Evolutionary conservation across 1,139 yeast species (phyloP).

Genomic region (Hansenula lynferdii): DNA sequence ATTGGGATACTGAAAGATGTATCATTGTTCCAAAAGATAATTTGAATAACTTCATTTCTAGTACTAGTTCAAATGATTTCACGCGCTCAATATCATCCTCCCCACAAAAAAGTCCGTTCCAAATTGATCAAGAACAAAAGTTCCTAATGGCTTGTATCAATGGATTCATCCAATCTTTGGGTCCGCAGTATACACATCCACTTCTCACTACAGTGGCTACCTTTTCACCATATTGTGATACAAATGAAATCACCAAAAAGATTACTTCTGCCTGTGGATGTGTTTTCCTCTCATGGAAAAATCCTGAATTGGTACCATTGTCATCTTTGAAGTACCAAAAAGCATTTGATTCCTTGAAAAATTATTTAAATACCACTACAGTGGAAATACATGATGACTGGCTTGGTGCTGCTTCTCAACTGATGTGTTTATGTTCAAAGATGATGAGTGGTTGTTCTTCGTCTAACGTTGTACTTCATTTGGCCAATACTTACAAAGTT

Average conservation of each 20-base stretch:
- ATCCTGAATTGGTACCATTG: constrained; percentile 11
- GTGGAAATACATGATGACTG: too few relatives aligned
- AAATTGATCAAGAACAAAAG: constrained; percentile 18
- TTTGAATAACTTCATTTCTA: too few relatives aligned
- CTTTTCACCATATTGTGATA: constrained; percentile 26
- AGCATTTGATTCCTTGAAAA: constrained; percentile 2
- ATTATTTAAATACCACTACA: neutral
- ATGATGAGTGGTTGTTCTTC: constrained; percentile 26
- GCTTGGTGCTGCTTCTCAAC: constrained; percentile 33
- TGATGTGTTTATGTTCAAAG: constrained; percentile 32
- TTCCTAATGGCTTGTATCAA: constrained; percentile 30
- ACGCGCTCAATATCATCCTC: too few relatives aligned
- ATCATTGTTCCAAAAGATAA: too few relatives aligned
- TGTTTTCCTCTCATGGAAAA: constrained; percentile 27
- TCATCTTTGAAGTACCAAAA: constrained; percentile 7
- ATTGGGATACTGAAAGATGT: too few relatives aligned
- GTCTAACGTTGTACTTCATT: constrained; percentile 25
- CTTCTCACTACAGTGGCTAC: constrained; percentile 35
- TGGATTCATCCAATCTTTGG: constrained; percentile 33
- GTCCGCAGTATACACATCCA: constrained; percentile 39
- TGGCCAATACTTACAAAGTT: constrained; percentile 25
- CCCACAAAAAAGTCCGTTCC: too few relatives aligned
- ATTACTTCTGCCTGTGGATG: constrained; percentile 37
- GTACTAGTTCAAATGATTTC: too few relatives aligned
- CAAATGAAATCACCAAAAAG: constrained; percentile 28